phyloP scores from a whole-genome alignment of 106 monocot genomes.

The Triglochin maritima region DNA sequence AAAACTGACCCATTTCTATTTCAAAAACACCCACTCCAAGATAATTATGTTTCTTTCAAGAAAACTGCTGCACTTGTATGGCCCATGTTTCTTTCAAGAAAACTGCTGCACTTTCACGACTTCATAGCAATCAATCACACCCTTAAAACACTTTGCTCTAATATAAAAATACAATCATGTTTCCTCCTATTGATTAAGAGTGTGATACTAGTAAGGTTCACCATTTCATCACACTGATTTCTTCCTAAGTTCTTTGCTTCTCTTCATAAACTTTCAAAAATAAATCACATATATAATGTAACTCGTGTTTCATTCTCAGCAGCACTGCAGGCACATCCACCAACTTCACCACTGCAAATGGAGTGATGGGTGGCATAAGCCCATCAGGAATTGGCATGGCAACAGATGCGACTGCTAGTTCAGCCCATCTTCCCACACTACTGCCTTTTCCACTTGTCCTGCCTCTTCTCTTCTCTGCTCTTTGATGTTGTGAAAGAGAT shows the following conservation, averaged over 20 bases:
- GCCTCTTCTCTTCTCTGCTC: not conserved
- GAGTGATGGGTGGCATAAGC: constrained; percentile 4
- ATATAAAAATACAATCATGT: not conserved
- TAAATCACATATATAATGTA: not conserved
- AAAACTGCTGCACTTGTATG: too few species aligned
- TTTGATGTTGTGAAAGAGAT: not conserved
- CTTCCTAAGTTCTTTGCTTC: not conserved
- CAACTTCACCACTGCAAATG: not conserved
- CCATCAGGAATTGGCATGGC: constrained; percentile 2
- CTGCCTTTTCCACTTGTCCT: not conserved
- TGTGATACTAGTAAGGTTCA: too few species aligned
- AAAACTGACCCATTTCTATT: too few species aligned
- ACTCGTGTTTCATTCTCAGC: not conserved
- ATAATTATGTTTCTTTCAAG: too few species aligned
- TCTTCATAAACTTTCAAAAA: not conserved
- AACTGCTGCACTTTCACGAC: too few species aligned
- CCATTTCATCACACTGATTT: not conserved
- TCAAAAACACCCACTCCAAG: too few species aligned
- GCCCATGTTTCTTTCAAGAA: too few species aligned
- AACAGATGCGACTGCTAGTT: not conserved
- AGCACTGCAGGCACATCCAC: constrained; percentile 12
- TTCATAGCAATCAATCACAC: too few species aligned
- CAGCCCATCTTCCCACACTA: not conserved
- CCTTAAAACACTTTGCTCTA: too few species aligned
- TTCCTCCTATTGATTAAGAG: not conserved